These are phyloP conservation scores for Agastache rugosa DNA, from an alignment of 257 asterid species.

Conservation along the genomic window DNA sequence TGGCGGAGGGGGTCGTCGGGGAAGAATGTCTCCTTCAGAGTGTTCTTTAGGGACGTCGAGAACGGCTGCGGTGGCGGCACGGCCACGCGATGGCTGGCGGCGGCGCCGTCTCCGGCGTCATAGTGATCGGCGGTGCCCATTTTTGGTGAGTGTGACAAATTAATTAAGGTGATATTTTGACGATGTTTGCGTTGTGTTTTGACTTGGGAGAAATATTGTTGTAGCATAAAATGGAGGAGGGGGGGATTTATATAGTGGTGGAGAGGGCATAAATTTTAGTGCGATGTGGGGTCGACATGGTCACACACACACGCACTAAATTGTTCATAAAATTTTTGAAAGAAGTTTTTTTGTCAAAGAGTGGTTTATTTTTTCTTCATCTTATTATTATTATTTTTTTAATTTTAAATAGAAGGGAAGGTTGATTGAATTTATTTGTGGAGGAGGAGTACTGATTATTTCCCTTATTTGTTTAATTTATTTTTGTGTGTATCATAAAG, in stretches of 20 bases:
- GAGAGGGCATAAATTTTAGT: constrained; percentile 30
- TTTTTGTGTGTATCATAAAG: neutral
- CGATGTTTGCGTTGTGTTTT: neutral
- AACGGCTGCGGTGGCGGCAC: constrained; percentile 83
- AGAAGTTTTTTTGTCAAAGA: neutral
- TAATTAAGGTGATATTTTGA: too few species aligned
- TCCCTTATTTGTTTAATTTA: neutral
- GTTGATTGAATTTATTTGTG: neutral
- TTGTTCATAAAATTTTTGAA: neutral
- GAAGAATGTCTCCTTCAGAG: constrained; percentile 75
- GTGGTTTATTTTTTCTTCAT: neutral
- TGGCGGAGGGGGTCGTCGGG: constrained; percentile 94
- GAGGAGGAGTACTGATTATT: neutral
- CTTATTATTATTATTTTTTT: neutral
- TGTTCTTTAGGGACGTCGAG: constrained; percentile 55
- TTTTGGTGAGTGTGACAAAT: neutral
- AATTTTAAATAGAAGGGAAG: neutral
- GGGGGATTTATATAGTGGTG: constrained; percentile 46
- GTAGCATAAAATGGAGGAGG: neutral
- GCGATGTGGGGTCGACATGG: constrained; percentile 40
- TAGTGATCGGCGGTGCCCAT: constrained; percentile 70
- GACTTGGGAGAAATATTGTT: constrained; percentile 3
- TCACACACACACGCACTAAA: neutral
- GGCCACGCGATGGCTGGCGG: constrained; percentile 52
- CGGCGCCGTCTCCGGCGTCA: constrained; percentile 11